phyloP scores from a whole-genome alignment of 495 filamentous ascomycete species.

The Viridothelium virens region DNA sequence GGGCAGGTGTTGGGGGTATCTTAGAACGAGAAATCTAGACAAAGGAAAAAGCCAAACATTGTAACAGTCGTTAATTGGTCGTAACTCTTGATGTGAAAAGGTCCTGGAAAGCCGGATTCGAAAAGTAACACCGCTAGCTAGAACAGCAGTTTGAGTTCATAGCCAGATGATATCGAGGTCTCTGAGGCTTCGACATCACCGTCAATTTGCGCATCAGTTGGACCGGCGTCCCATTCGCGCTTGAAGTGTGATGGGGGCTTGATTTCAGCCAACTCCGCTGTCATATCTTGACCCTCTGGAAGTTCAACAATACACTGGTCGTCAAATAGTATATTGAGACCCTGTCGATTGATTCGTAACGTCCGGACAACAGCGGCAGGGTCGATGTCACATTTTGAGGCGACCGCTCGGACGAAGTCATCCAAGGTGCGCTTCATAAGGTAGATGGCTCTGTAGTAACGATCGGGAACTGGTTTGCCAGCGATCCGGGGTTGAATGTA shows the following conservation, averaged over 20 bases:
- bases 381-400: slow-evolving; percentile 72
- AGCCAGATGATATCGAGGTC: slow-evolving; percentile 31
- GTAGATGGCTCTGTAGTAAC: slow-evolving; percentile 81
- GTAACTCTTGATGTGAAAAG: neutral
- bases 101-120: neutral
- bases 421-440: slow-evolving; percentile 63
- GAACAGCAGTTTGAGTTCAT: slow-evolving; percentile 38
- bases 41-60: neutral
- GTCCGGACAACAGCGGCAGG: slow-evolving; percentile 58
- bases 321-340: slow-evolving; percentile 78
- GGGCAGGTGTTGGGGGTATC: slow-evolving; percentile 21
- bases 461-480: slow-evolving; percentile 45
- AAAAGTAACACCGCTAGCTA: slow-evolving; percentile 15
- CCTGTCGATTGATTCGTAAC: slow-evolving; percentile 60
- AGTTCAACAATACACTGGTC: slow-evolving; percentile 84
- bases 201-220: slow-evolving; percentile 38
- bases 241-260: slow-evolving; percentile 28
- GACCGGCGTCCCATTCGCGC: slow-evolving; percentile 37
- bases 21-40: slow-evolving; percentile 14
- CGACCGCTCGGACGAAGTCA: slow-evolving; percentile 63
- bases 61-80: neutral
- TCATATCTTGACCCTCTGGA: slow-evolving; percentile 86
- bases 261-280: slow-evolving; percentile 50
- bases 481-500: slow-evolving; percentile 61
- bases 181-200: slow-evolving; percentile 32